Evolutionary conservation across 768 basidiomycete genomes (phyloP), one percentile per base, ranked within the genome.

Genomic region (Suillus bovinus): DNA sequence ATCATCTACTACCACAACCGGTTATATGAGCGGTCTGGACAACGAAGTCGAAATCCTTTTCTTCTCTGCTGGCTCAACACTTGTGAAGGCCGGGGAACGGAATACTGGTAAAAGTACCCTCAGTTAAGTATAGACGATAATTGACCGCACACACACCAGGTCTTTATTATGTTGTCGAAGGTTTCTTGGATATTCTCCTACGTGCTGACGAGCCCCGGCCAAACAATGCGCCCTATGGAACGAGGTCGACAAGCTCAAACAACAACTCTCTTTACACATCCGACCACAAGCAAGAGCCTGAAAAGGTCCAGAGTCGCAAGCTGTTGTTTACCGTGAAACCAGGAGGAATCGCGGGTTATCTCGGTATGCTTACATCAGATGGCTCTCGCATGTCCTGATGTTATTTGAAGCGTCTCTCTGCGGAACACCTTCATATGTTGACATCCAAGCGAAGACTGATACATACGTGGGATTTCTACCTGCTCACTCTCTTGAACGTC

Each of bases 401-500:
- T 61, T 61, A 56, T 66, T 34, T 44, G 16, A 14, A 94, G 93
- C 96, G 20, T 94, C 95, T 0, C 82, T 99, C 4, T 94, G 93
- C 67, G 90, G 89, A 59, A 94, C 91, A 31, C 88, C 94, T 6
- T 96, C 94, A 3, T 99, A 99, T 71, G 96, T 99, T 49, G 94
- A 96, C 72, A 97, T 99, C 72, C 89, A 83, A 66, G 95, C 97
- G 5, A 99, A 98, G 79, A 99, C 96, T 0, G 96, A 99, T 71
- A 91, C 90, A n/a, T 99, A 96, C 69, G 97, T 99, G 65, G 97
- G 97, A 0, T 96, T 96, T 74, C 75, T 99, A 33, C 93, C 97
- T 1, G 86, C 91, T 3, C 84, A 89, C 70, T 90, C 96, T 7
- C 78, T 99, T 60, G 94, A 99, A 70, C 82, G 91, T 27, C 81